A percentile compares a stretch with the other conserved stretches of the same genome.
phyloP scores from a whole-genome alignment of 352 stramenopile species.

The Pilasporangium apinafurcum region DNA sequence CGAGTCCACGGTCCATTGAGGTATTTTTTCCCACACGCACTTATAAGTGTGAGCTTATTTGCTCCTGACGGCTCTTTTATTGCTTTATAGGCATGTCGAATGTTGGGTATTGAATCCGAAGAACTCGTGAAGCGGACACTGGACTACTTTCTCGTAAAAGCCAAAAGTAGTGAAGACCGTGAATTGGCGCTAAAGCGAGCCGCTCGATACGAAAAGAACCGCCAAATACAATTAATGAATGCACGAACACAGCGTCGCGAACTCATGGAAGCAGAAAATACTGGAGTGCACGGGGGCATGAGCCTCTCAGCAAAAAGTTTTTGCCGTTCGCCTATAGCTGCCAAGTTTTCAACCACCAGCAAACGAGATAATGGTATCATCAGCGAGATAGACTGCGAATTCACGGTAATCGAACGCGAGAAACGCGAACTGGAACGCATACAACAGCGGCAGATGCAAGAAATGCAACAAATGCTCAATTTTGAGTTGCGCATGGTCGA shows the following conservation, averaged over 20 bases:
- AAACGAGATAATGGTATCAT: slow-evolving; percentile 11
- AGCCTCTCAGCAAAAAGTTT: slow-evolving; percentile 45
- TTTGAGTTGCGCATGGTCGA: slow-evolving; percentile 65
- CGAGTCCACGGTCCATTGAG: slow-evolving; percentile 61
- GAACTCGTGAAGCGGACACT: slow-evolving; percentile 52
- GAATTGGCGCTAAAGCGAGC: slow-evolving; percentile 47
- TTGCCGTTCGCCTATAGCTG: slow-evolving; percentile 34
- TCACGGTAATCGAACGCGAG: slow-evolving; percentile 55
- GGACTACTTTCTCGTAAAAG: slow-evolving; percentile 45
- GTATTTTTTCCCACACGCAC: too few species aligned
- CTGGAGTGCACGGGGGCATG: slow-evolving; percentile 41
- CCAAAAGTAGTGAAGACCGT: slow-evolving; percentile 11
- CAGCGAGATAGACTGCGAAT: slow-evolving; percentile 19
- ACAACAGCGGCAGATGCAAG: slow-evolving; percentile 45
- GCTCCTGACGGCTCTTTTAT: neutral
- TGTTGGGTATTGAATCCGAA: slow-evolving; percentile 62
- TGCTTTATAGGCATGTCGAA: slow-evolving; percentile 42
- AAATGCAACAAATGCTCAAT: slow-evolving; percentile 67
- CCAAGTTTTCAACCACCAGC: slow-evolving; percentile 17
- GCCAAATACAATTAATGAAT: slow-evolving; percentile 39
- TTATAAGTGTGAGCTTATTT: too few species aligned
- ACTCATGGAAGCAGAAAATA: slow-evolving; percentile 43
- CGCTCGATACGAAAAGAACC: slow-evolving; percentile 49
- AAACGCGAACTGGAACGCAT: slow-evolving; percentile 69
- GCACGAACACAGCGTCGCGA: slow-evolving; percentile 44